Conservation (phyloP, 768 basidiomycete genomes). For the Cystoderma amianthinum region DNA sequence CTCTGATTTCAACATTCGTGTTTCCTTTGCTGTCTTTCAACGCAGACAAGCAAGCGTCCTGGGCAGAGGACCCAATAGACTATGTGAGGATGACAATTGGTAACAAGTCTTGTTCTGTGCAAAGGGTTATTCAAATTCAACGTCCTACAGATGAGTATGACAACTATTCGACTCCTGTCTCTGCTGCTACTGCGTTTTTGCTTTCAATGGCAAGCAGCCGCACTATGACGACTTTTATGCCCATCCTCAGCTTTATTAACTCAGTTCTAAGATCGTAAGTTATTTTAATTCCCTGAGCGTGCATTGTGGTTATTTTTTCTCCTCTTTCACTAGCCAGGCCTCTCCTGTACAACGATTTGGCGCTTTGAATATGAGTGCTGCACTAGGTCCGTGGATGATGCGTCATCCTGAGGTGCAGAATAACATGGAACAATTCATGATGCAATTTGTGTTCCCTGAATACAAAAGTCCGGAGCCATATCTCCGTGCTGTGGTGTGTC, state of each 20-base stretch:
- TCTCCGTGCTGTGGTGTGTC: conserved; percentile 69
- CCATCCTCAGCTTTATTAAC: conserved; percentile 75
- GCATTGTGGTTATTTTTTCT: conserved; percentile 27
- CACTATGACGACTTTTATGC: conserved; percentile 76
- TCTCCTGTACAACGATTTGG: conserved; percentile 69
- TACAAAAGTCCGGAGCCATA: conserved; percentile 63
- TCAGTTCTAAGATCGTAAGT: conserved; percentile 61
- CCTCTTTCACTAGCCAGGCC: conserved; percentile 43
- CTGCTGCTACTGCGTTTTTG: conserved; percentile 76
- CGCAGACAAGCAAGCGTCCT: conserved; percentile 54
- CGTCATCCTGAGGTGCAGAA: conserved; percentile 74
- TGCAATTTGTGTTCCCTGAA: conserved; percentile 69
- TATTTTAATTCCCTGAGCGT: neutral
- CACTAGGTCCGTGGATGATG: conserved; percentile 75
- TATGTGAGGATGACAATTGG: conserved; percentile 74
- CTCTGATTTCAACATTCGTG: conserved; percentile 71
- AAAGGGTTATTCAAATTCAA: neutral
- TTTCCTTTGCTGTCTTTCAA: conserved; percentile 87
- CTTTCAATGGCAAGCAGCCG: conserved; percentile 72
- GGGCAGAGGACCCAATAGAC: conserved; percentile 80
- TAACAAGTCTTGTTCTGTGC: conserved; percentile 19
- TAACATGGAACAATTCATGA: conserved; percentile 72
- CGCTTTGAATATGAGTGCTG: conserved; percentile 76
- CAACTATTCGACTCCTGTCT: conserved; percentile 66
- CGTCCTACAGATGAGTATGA: conserved; percentile 67